phyloP scores from a whole-genome alignment of 2,329 filamentous ascomycete genomes.

The Rutstroemia sp. region DNA sequence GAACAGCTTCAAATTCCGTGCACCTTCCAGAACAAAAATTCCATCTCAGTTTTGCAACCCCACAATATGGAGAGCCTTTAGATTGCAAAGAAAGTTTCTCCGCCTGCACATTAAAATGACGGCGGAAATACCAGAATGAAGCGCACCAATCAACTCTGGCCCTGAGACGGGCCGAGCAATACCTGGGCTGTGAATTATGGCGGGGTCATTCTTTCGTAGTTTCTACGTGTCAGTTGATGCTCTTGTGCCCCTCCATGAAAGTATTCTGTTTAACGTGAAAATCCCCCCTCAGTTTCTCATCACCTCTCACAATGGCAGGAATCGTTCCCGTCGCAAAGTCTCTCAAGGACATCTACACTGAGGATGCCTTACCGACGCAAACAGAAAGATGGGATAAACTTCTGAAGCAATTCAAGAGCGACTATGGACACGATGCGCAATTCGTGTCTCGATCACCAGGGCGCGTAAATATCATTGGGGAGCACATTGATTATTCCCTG shows the following conservation, averaged over 20 bases:
- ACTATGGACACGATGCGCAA: conserved; percentile 62
- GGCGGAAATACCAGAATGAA: no score
- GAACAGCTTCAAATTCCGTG: no score
- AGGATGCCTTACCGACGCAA: conserved; percentile 61
- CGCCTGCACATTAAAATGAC: no score
- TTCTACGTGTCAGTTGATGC: neutral
- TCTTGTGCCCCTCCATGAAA: neutral
- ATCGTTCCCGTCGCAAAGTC: conserved; percentile 68
- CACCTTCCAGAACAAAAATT: no score
- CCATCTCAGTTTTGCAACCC: no score
- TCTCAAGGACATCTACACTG: conserved; percentile 76
- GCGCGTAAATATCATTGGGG: conserved; percentile 95
- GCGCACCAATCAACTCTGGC: no score
- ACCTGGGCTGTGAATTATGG: no score
- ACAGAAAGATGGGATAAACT: conserved; percentile 69
- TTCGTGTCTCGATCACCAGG: conserved; percentile 89
- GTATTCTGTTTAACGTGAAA: no score
- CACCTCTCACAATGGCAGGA: conserved; percentile 39
- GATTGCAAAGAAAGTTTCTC: no score
- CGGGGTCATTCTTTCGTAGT: no score
- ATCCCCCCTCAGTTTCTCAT: neutral
- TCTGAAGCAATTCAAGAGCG: conserved; percentile 59
- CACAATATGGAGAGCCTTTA: no score
- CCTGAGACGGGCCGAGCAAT: no score
- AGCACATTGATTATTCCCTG: conserved; percentile 98